A percentile compares a stretch with the other conserved stretches of the same genome.
Conservation (phyloP, 139 green algal genomes). For the Picochlorum sp. region DNA sequence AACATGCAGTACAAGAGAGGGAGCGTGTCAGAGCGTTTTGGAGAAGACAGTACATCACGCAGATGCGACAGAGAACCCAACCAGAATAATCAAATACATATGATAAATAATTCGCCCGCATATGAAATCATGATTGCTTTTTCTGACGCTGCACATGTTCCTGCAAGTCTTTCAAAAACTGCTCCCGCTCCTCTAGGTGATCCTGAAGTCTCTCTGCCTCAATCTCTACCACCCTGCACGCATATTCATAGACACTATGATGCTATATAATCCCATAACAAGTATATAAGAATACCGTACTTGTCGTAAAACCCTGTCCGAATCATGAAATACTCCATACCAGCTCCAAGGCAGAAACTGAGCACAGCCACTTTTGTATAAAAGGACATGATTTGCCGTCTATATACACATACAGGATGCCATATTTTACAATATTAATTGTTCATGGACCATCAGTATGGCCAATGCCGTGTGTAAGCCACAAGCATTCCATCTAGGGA, state of each 20-base stretch:
- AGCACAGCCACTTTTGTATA: background rate
- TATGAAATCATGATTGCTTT: too few relatives aligned
- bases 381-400: background rate
- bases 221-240: conserved; percentile 38
- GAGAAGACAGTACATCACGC: too few relatives aligned
- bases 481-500: too few relatives aligned
- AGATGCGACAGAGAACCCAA: too few relatives aligned
- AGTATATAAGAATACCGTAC: conserved; percentile 10
- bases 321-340: conserved; percentile 89
- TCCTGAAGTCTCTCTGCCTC: conserved; percentile 47
- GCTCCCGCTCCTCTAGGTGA: conserved; percentile 32
- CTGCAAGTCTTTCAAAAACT: conserved; percentile 27
- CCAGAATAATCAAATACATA: too few relatives aligned
- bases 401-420: too few relatives aligned
- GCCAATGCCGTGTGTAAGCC: too few relatives aligned
- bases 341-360: conserved; percentile 45
- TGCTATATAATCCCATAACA: background rate
- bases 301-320: conserved; percentile 83
- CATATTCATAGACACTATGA: background rate
- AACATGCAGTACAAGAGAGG: too few relatives aligned
- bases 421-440: too few relatives aligned
- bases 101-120: too few relatives aligned
- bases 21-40: too few relatives aligned
- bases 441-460: too few relatives aligned
- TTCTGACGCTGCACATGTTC: conserved; percentile 38